Base-by-base conservation (phyloP, 176 grass and related monocot genomes). In the Ensete glaucum region DNA sequence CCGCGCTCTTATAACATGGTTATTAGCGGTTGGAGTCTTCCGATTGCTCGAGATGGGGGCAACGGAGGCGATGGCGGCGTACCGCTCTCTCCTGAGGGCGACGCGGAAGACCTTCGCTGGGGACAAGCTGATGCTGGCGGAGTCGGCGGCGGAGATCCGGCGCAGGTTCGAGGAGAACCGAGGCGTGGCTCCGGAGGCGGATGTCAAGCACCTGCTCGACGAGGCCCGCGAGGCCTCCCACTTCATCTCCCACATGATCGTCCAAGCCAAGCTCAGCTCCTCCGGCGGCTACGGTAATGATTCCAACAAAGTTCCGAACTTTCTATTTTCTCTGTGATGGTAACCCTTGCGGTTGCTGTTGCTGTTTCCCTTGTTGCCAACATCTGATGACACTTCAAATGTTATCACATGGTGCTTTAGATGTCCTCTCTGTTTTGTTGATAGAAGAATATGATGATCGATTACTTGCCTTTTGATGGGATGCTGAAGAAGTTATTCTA, bases 241-340 rank as follows among this genome's bases (percentile, higher is more conserved):
- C 86, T 98, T 98, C 90, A 93, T 98, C 72, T 20, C 84, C 75
- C 68, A 98, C 70, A 87, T 89, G 95, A 93, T 98, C 60, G 88
- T 91, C 49, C 95, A 98, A 76, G 86, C 90, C 43, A 73, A 87
- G 26, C 90, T 88, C 80, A 72, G 72, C 11, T 59, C 78, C 34
- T 87, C 88, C 49, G 95, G 95, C 58, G 84, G 87, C 11, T 98
- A 85, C 78, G 86, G 95, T 98, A 87, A 72, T 55, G 56, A 50
- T 52, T n/a, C 50, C 50, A 26, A 9, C 57, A 2, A 67, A n/a
- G 1, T 14, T 73, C 9, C 52, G 10, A 23, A 2, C 52, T 73
- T 73, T 5, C 4, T 14, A 13, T 73, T 55, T 6, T 43, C 34
- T 43, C 34, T 27, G 11, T 6, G 12, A 4, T 53, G 2, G 21